phyloP scores from a whole-genome alignment of 2,329 filamentous ascomycete genomes.

The Drechslerella coelobrocha region DNA sequence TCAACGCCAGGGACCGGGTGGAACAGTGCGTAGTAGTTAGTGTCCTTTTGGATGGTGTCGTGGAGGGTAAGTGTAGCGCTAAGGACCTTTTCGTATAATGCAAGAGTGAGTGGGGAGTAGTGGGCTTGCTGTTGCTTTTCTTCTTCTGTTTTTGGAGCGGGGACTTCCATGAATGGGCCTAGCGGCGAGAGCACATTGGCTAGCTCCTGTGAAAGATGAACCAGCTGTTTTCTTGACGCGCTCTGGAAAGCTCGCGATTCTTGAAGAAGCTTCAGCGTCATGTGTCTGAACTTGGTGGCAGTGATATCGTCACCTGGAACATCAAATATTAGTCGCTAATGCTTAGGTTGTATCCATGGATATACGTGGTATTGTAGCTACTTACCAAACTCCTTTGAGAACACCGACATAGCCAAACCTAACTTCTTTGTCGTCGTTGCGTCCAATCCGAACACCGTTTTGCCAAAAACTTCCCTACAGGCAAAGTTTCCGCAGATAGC shows the following conservation, averaged over 20 bases:
- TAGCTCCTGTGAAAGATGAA: slow-evolving; percentile 38
- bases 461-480: slow-evolving; percentile 43
- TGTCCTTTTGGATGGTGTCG: slow-evolving; percentile 39
- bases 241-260: slow-evolving; percentile 41
- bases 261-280: slow-evolving; percentile 39
- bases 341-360: background rate
- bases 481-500: slow-evolving; percentile 40
- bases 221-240: slow-evolving; percentile 28
- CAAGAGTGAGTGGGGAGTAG: slow-evolving; percentile 33
- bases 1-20: slow-evolving; percentile 44
- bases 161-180: slow-evolving; percentile 14
- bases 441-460: slow-evolving; percentile 41
- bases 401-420: slow-evolving; percentile 39
- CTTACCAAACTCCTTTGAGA: slow-evolving; percentile 43
- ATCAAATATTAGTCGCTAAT: background rate
- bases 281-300: slow-evolving; percentile 41
- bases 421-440: slow-evolving; percentile 38
- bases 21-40: slow-evolving; percentile 40
- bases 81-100: slow-evolving; percentile 44
- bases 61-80: slow-evolving; percentile 27
- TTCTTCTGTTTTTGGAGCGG: slow-evolving; percentile 39
- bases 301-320: slow-evolving; percentile 43
- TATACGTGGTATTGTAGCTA: no score
- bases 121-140: slow-evolving; percentile 42
- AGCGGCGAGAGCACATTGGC: slow-evolving; percentile 38